Evolutionary conservation across 495 filamentous ascomycete species (phyloP), one percentile per base, ranked within the genome.

Genomic region (Aspergillus funiculosus): DNA sequence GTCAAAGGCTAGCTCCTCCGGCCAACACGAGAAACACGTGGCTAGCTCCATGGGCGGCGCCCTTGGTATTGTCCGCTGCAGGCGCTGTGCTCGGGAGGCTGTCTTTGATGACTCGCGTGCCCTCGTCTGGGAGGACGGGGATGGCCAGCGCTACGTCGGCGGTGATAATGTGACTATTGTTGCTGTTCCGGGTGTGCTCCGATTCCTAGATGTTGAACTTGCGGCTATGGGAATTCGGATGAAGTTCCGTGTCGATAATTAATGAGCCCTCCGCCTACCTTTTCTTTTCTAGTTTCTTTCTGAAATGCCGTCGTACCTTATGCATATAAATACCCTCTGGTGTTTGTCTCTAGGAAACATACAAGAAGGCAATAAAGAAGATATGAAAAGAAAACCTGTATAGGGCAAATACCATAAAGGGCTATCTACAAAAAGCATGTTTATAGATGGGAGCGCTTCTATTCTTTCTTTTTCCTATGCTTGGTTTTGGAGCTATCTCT

Each of bases 191-290:
- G 91, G 89, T 43, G 92, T 94, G 36, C 65, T 98, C 54, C 84
- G 83, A 66, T 97, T 87, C 72, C 61, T 98, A 50, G 92, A 98
- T 73, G 90, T 94, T 5, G 92, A 98, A 62, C 69, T 98, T 51
- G 86, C 87, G 30, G 86, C 89, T 30, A 97, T 95, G 89, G 89
- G 89, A 39, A 81, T 94, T 38, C 78, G 84, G 58, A 80, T 95
- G 74, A 89, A 83, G 74, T 98, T 92, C 66, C 82, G 82, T 66
- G 78, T 97, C 24, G 80, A 72, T 41, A 69, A 73, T 48, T 65
- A 56, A 43, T 41, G 43, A 47, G 32, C 29, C 20, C 30, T 34
- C 29, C 17, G 15, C 15, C 10, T 39, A n/a, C n/a, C 39, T 41
- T 39, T n/a, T 21, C 14, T 26, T 35, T 3, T 41, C 20, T 37